Conservation (phyloP, 768 basidiomycete genomes). For the Rhodotorula toruloides region DNA sequence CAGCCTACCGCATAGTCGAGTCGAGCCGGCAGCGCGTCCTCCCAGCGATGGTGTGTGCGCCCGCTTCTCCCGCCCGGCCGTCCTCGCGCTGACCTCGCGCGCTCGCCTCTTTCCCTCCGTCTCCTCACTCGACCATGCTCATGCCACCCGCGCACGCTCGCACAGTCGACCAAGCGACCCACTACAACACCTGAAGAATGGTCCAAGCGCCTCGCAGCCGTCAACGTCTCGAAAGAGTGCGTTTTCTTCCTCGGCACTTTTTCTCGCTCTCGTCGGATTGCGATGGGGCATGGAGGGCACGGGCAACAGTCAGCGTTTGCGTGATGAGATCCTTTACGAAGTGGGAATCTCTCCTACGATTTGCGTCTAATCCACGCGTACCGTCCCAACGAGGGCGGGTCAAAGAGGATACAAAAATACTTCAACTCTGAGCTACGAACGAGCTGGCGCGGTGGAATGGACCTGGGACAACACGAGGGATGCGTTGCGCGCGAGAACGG, state of each 20-base stretch:
- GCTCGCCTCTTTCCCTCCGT: background rate
- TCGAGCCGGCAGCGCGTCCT: no score
- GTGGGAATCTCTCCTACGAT: conserved; percentile 99
- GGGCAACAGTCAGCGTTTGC: conserved; percentile 9
- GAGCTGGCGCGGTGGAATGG: background rate
- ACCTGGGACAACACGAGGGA: background rate
- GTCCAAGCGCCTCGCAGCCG: conserved; percentile 75
- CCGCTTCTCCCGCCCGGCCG: no score
- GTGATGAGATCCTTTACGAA: conserved; percentile 62
- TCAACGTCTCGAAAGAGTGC: conserved; percentile 82
- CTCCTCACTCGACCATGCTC: background rate
- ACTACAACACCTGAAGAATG: conserved; percentile 70
- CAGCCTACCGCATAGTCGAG: no score
- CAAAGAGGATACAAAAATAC: conserved; percentile 70
- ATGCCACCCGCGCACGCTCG: background rate
- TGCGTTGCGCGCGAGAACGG: no score
- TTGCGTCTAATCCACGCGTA: conserved; percentile 57
- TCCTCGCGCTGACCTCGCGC: no score
- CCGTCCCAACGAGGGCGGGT: conserved; percentile 27
- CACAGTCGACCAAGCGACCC: conserved; percentile 22
- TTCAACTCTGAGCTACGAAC: conserved; percentile 42
- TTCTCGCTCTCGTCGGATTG: background rate
- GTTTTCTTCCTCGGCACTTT: conserved; percentile 44
- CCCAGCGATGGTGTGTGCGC: no score
- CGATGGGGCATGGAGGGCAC: background rate